Percentiles rank a stretch among this genome's conserved stretches.
Conservation (phyloP, 768 basidiomycete species). For the Symmetrospora coprosmae region DNA sequence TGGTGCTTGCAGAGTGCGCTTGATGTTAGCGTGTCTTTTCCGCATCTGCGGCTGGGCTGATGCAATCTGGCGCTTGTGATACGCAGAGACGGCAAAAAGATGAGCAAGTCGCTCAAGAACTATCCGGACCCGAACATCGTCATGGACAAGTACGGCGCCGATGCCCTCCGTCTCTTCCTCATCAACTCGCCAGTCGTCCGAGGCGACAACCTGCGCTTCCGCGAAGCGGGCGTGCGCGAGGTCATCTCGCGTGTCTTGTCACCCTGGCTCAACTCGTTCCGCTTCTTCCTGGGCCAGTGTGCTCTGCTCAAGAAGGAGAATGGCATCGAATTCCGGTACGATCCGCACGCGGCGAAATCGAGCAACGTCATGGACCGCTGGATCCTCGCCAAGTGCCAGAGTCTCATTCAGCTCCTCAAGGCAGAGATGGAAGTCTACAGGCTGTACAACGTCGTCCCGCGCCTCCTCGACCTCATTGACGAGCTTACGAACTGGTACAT, state of each 20-base stretch:
- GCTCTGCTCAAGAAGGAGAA: slow-evolving; percentile 68
- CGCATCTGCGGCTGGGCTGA: neutral
- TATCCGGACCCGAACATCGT: slow-evolving; percentile 90
- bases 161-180: slow-evolving; percentile 92
- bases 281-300: slow-evolving; percentile 95
- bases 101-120: slow-evolving; percentile 94
- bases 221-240: slow-evolving; percentile 93
- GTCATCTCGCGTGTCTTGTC: slow-evolving; percentile 90
- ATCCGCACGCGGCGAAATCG: slow-evolving; percentile 67
- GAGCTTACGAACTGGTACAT: slow-evolving; percentile 99
- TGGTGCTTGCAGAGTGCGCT: slow-evolving; percentile 80
- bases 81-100: slow-evolving; percentile 90
- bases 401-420: slow-evolving; percentile 75
- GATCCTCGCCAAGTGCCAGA: slow-evolving; percentile 97
- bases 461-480: slow-evolving; percentile 76
- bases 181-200: slow-evolving; percentile 98
- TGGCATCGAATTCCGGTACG: slow-evolving; percentile 65
- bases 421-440: slow-evolving; percentile 93
- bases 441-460: slow-evolving; percentile 93
- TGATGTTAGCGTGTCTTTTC: neutral
- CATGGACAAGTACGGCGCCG: slow-evolving; percentile 82
- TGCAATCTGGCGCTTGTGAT: neutral
- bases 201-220: slow-evolving; percentile 92
- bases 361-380: slow-evolving; percentile 96
- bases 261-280: slow-evolving; percentile 97